Conservation (phyloP, 1,284 basidiomycete species). For the Trichosporon ovoides region DNA sequence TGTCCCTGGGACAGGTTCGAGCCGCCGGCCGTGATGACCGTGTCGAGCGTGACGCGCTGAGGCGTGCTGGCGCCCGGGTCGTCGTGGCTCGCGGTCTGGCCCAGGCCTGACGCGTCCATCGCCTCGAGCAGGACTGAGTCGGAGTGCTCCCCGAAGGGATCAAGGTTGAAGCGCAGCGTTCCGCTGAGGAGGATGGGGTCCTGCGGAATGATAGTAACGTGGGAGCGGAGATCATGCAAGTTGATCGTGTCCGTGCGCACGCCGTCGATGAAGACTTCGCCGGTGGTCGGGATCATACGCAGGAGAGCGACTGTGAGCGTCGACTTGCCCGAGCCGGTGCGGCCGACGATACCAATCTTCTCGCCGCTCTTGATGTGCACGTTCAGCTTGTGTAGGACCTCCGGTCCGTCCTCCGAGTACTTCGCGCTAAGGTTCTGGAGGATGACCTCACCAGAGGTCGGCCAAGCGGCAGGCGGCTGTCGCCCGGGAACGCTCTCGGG, state of each 20-base stretch:
- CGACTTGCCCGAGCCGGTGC: slow-evolving; percentile 69
- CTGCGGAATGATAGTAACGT: slow-evolving; percentile 57
- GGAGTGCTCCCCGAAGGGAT: slow-evolving; percentile 66
- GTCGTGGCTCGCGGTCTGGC: slow-evolving; percentile 18
- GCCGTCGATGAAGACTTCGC: slow-evolving; percentile 52
- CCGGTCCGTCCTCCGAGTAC: slow-evolving; percentile 49
- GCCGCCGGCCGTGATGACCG: slow-evolving; percentile 50
- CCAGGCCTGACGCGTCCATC: slow-evolving; percentile 51
- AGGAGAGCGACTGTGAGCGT: slow-evolving; percentile 50
- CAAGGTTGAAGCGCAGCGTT: slow-evolving; percentile 70
- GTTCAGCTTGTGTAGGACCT: slow-evolving; percentile 56
- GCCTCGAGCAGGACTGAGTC: slow-evolving; percentile 58
- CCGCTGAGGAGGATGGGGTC: slow-evolving; percentile 67
- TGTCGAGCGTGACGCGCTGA: slow-evolving; percentile 45
- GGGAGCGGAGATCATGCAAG: slow-evolving; percentile 56
- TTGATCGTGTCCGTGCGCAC: slow-evolving; percentile 54
- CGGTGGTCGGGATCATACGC: slow-evolving; percentile 57
- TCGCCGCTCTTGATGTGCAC: slow-evolving; percentile 59
- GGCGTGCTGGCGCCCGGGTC: slow-evolving; percentile 34
- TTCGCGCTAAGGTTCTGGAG: slow-evolving; percentile 55
- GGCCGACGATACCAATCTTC: slow-evolving; percentile 61
- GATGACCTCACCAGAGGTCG: slow-evolving; percentile 61
- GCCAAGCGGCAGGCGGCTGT: slow-evolving; percentile 71
- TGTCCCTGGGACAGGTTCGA: slow-evolving; percentile 66
- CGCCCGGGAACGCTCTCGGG: slow-evolving; percentile 53